Conservation (phyloP, 1,139 yeast genomes). For the Saccharomyces pastorianus region DNA sequence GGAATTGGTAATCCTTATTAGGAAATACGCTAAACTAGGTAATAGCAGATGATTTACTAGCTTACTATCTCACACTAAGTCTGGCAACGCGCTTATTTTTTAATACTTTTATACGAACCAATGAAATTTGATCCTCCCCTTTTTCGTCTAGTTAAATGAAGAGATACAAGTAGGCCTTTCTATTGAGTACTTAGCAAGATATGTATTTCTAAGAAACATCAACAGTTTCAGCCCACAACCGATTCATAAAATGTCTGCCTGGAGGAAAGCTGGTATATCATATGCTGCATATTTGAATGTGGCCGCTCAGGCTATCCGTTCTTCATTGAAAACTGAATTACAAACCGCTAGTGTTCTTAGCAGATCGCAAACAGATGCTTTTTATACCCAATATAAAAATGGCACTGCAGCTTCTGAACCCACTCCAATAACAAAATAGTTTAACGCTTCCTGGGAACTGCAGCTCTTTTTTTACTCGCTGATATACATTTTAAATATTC, state of each 20-base stretch:
- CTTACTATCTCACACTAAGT: neutral
- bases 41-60: neutral
- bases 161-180: neutral
- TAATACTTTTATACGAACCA: neutral
- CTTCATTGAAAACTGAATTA: constrained; percentile 80
- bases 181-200: neutral
- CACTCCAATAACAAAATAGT: constrained; percentile 28
- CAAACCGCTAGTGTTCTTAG: constrained; percentile 62
- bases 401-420: constrained; percentile 45
- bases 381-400: constrained; percentile 62
- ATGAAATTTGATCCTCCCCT: neutral
- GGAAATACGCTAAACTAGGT: neutral
- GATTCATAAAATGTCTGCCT: constrained; percentile 48
- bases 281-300: constrained; percentile 83
- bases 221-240: neutral
- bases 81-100: neutral
- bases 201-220: neutral
- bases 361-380: constrained; percentile 70
- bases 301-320: constrained; percentile 84
- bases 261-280: constrained; percentile 83
- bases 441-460: constrained; percentile 2
- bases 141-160: neutral
- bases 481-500: constrained; percentile 1
- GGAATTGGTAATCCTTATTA: neutral
- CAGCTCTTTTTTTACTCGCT: constrained; percentile 1